Evolutionary conservation across 2,329 filamentous ascomycete species (phyloP), one percentile per base, ranked within the genome.

Genomic region (Fusarium pseudograminearum): DNA sequence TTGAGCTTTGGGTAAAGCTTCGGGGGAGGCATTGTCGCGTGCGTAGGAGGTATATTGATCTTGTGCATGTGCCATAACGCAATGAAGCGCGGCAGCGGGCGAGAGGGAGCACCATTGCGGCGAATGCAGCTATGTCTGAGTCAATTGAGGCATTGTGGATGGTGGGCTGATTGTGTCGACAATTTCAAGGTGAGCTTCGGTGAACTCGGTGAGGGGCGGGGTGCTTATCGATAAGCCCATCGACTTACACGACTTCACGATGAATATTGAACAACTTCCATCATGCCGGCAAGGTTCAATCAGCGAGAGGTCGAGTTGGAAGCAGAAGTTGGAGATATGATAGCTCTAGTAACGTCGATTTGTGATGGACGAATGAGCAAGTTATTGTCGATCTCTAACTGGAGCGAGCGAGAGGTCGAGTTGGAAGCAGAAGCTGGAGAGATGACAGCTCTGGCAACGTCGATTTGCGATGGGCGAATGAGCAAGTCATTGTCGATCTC

Each of bases 91-190:
- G 65, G 26, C 68, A 73, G 51, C 74, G 73, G 56, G 69, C 65
- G 30, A 76, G 44, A 56, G 68, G 70, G 42, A 73, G 70, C 69
- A 73, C 69, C 73, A 73, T 77, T 54, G 48, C 64, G 48, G 48
- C 45, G 22, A 55, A 28, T 34, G 22, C 1, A 26, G 42, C 28
- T 56, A 48, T 57, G 47, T 50, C 64, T 50, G 59, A 9, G 54
- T 48, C 53, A 69, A 73, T 75, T 70, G 70, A 66, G 57, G 67
- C 63, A 74, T 69, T 67, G 57, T 57, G 16, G 56, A 68, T 52
- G 59, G 69, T 75, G 71, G 71, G 71, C 26, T 70, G 68, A 72
- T 70, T 40, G 51, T 34, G 15, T 69, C 22, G 56, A 41, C 45
- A 72, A 72, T 63, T 54, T 60, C 28, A 46, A 15, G 57, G 61